Base-by-base conservation (phyloP, 2,329 filamentous ascomycete genomes). In the Stemphylium beticola region DNA sequence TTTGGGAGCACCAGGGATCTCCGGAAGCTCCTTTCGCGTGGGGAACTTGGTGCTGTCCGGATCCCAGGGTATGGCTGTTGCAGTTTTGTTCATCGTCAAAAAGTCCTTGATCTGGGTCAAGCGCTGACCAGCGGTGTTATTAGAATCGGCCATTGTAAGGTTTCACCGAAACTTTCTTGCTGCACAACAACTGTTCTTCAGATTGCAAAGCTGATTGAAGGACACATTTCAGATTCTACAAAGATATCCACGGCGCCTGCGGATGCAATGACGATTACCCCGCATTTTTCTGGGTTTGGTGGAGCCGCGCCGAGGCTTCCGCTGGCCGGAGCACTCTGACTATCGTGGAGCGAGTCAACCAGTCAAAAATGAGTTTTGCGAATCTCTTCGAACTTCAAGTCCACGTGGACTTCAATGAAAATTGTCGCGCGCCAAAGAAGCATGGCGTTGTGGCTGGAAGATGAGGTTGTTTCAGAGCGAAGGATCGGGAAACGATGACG, bases 1-100 rank as follows among this genome's bases (percentile, higher is more conserved):
- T 15, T 81, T 74, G 0, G 83, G 84, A 2, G 82, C 82, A 31
- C 79, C 80, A 1, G 79, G 72, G 33, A 85, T 77, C 17, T 71
- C 62, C 17, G 83, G 82, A 4, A 86, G 74, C 45, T 86, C 79
- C 48, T 81, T 79, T 12, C 82, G 75, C 0, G 77, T 78, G 0
- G 84, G 84, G 46, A 87, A 84, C 14, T 70, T 78, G 14, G 78
- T 79, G 34, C 72, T 77, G 50, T 84, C 73, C 1, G 84, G 83
- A 62, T 86, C 77, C 79, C 81, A 85, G 3, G 82, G 82, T 18
- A 84, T 74, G 2, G 74, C 77, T 0, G 75, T 78, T 1, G 79
- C 77, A 1, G 77, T 78, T 60, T 80, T 80, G 56, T 76, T 76
- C 68, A 76, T 72, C 0, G 76, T 79, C 20, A 81, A 57, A 48